These are phyloP conservation scores for Calonectria hongkongensis DNA, from an alignment of 2,329 filamentous ascomycete species.

Conservation along the genomic window DNA sequence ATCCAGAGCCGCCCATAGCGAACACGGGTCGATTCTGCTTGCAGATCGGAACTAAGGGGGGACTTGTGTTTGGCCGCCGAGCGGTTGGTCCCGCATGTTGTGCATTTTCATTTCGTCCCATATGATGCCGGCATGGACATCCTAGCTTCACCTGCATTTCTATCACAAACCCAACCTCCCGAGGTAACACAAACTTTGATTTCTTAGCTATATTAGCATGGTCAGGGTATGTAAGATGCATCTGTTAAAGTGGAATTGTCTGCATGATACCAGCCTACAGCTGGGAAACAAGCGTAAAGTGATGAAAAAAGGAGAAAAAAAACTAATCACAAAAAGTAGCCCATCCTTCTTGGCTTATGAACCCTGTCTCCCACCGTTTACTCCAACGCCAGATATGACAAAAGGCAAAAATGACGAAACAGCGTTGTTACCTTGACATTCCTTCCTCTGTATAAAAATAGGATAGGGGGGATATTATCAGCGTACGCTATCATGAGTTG, in stretches of 20 bases:
- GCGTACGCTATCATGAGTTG: slow-evolving; percentile 25
- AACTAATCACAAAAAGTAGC: slow-evolving; percentile 25
- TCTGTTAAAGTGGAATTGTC: slow-evolving; percentile 38
- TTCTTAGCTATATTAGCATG: slow-evolving; percentile 8
- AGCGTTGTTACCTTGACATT: slow-evolving; percentile 16
- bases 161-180: background rate
- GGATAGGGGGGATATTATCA: slow-evolving; percentile 20
- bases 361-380: slow-evolving; percentile 24
- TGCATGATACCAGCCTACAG: slow-evolving; percentile 34
- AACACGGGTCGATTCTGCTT: slow-evolving; percentile 14
- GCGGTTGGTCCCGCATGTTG: slow-evolving; percentile 26
- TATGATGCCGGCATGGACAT: slow-evolving; percentile 5
- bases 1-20: slow-evolving; percentile 19
- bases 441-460: slow-evolving; percentile 21
- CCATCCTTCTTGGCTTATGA: slow-evolving; percentile 35
- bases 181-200: slow-evolving; percentile 20
- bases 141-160: background rate
- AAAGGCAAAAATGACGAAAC: slow-evolving; percentile 23
- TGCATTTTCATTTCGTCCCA: slow-evolving; percentile 13
- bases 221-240: slow-evolving; percentile 22
- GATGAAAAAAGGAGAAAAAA: slow-evolving; percentile 8
- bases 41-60: slow-evolving; percentile 30
- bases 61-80: slow-evolving; percentile 21
- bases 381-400: slow-evolving; percentile 36
- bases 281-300: slow-evolving; percentile 25